Base-by-base conservation (phyloP, 2,329 filamentous ascomycete species). In the Sporothrix protearum region DNA sequence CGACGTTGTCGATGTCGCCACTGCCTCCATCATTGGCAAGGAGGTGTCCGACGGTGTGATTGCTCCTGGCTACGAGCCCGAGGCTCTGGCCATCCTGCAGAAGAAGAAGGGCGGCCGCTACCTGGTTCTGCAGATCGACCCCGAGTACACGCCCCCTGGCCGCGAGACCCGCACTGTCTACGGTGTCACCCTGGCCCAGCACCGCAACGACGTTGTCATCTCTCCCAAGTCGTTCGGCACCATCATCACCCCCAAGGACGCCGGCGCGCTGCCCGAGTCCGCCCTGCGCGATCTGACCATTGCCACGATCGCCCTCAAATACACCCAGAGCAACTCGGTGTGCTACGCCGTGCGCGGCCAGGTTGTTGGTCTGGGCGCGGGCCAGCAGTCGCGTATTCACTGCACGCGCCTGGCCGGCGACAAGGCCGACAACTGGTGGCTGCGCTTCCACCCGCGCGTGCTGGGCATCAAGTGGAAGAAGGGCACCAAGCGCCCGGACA, bases 391-490 rank as follows among this genome's bases (percentile, higher is more conserved):
- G 74, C 92, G 96, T 76, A 99, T 99, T 77, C 96, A 99, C 87
- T 99, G 96, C 88, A 99, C 96, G 55, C 91, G 96, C 76, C 89
- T 99, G 68, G 96, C 96, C 12, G 96, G 96, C 73, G 95, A 98
- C 85, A 99, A 99, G 87, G 93, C 94, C 66, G 96, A 99, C 83
- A 97, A 97, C 86, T 98, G 95, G 95, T 99, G 95, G 96, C 92
- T 99, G 86, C 92, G 96, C 78, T 98, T 98, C 89, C 92, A 97
- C 85, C 91, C 93, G 76, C 91, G 93, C 69, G 92, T 96, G 14
- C 87, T 98, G 67, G 86, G 85, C 79, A 91, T 99, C 80, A 92
- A 95, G 85, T 99, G 94, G 93, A 97, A 97, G 88, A 95, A 96
- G 85, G 95, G 96, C 77, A 93, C 92, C 79, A 98, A 98, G 89